Base-by-base conservation (phyloP, 2,329 filamentous ascomycete genomes). In the Colletotrichum horii region DNA sequence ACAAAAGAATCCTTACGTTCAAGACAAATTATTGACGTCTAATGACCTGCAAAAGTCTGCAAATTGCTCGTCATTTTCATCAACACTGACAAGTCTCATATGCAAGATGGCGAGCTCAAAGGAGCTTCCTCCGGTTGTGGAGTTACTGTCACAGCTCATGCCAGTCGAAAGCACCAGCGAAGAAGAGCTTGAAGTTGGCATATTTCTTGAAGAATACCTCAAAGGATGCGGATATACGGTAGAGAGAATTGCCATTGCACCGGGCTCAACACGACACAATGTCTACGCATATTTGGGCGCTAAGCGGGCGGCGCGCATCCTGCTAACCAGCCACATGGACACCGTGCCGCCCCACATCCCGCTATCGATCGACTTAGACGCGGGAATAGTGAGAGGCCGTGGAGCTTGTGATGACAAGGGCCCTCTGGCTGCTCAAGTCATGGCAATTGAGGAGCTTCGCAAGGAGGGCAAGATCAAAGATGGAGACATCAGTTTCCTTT, bases 401-500 rank as follows among this genome's bases (percentile, higher is more conserved):
- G 60, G 60, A 16, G 30, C 60, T 16, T 64, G 60, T 64, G 60
- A 64, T 12, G 32, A 64, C 16, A 64, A 64, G 30, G 32, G 60
- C 11, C 60, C 60, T 7, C 19, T 64, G 1, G 60, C 60, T 3
- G 60, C 60, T 32, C 60, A 64, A 64, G 24, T 64, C n/a, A 22
- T 64, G 30, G 60, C 60, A 22, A 0, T 36, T 6, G 32, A 64
- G 3, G 60, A 64, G 4, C 60, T 64, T 0, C 32, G 60, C 12
- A 36, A 64, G 1, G 60, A 64, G 26, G 32, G 22, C 7, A 36
- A 38, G 60, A 34, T 64, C n/a, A 36, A 64, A 24, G 83, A 85
- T 12, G 86, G 85, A 1, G 88, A 89, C 80, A 81, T 88, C 4
- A 83, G 83, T 1, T 77, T 89, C n/a, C 79, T 89, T 0, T 89